Conservation (phyloP, 768 basidiomycete genomes). For the Piloderma croceum region DNA sequence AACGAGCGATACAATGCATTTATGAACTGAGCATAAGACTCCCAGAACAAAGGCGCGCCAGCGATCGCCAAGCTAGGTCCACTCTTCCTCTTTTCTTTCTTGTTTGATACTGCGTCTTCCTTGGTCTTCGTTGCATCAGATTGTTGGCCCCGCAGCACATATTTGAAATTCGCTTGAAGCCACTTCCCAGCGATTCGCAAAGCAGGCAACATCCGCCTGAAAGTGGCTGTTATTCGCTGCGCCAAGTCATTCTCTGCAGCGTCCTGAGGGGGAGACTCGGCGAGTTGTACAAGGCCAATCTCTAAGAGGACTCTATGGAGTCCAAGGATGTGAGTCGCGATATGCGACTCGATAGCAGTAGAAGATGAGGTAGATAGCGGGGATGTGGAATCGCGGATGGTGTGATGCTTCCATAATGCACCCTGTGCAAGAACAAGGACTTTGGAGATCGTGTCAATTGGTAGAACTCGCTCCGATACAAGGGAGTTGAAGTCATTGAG, state of each 20-base stretch:
- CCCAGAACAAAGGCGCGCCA: constrained; percentile 59
- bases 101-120: constrained; percentile 22
- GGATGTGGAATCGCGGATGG: constrained; percentile 48
- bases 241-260: constrained; percentile 56
- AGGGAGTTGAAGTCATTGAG: constrained; percentile 53
- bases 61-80: constrained; percentile 33
- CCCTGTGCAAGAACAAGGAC: constrained; percentile 70
- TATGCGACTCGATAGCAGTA: constrained; percentile 52
- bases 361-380: constrained; percentile 28
- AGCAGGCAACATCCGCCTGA: constrained; percentile 81
- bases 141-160: constrained; percentile 46
- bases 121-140: constrained; percentile 23
- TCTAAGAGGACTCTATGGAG: constrained; percentile 60
- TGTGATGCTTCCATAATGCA: constrained; percentile 79
- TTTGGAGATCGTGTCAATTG: constrained; percentile 72
- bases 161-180: constrained; percentile 72
- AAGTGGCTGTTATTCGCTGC: constrained; percentile 77
- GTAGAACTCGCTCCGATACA: constrained; percentile 63
- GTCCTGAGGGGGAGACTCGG: constrained; percentile 50
- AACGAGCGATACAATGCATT: constrained; percentile 59
- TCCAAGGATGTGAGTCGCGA: constrained; percentile 62
- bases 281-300: constrained; percentile 58
- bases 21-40: constrained; percentile 60
- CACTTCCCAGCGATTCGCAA: constrained; percentile 87
- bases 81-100: constrained; percentile 25